These are phyloP conservation scores for Hypholoma fasciculare DNA, from an alignment of 768 basidiomycete species.

Conservation along the genomic window DNA sequence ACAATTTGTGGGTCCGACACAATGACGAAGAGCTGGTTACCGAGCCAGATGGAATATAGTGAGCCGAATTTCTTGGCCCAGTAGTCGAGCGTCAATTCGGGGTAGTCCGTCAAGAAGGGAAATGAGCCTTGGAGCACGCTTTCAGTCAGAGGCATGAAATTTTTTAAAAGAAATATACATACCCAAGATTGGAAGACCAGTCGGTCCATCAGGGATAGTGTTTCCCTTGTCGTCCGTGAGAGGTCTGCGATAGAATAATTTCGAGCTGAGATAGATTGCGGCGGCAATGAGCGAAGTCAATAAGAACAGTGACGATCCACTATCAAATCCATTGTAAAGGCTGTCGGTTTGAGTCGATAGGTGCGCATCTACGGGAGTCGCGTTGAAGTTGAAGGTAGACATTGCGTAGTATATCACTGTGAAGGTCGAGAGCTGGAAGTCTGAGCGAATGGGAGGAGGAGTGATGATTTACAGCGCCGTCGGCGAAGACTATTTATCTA, in stretches of 20 bases:
- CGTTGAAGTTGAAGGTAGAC: not conserved
- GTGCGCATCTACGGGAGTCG: not conserved
- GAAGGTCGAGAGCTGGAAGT: too few relatives aligned
- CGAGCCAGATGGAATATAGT: constrained; percentile 45
- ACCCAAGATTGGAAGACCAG: constrained; percentile 13
- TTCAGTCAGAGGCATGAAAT: not conserved
- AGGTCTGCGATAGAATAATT: not conserved
- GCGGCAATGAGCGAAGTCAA: not conserved
- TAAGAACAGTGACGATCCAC: not conserved
- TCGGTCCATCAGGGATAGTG: constrained; percentile 9
- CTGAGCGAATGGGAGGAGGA: too few relatives aligned
- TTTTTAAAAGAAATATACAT: not conserved
- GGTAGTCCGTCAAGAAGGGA: constrained; percentile 39
- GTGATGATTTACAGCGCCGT: too few relatives aligned
- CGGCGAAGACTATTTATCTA: too few relatives aligned
- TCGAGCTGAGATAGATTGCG: constrained; percentile 3
- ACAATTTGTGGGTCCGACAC: constrained; percentile 44
- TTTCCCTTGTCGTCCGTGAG: constrained; percentile 10
- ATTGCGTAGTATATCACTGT: not conserved
- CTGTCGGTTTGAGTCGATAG: not conserved
- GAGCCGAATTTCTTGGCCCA: constrained; percentile 46
- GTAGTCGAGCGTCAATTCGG: constrained; percentile 39
- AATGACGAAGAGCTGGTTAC: constrained; percentile 47
- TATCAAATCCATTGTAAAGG: not conserved
- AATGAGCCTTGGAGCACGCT: constrained; percentile 27